phyloP scores from a whole-genome alignment of 345 rosid species.

The Salix udensis region DNA sequence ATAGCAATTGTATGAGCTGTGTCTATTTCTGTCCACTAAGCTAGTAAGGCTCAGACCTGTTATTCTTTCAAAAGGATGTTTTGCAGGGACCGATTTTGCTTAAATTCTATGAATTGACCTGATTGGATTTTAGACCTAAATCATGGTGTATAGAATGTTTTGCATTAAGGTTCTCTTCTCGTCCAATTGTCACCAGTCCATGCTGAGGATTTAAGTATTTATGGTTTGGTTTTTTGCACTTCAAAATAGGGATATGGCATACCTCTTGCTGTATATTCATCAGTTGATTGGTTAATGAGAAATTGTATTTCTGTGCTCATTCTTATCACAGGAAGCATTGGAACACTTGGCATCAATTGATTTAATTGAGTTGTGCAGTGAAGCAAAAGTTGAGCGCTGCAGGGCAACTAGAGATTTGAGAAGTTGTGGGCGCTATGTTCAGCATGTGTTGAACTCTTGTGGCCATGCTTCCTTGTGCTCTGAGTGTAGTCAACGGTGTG shows the following conservation, averaged over 20 bases:
- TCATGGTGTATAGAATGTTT: neutral
- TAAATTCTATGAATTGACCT: neutral
- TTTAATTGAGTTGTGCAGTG: slow-evolving; percentile 66
- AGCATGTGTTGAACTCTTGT: slow-evolving; percentile 61
- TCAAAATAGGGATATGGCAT: neutral
- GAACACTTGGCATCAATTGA: slow-evolving; percentile 71
- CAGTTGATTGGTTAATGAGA: neutral
- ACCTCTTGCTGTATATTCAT: neutral
- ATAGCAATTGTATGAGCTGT: neutral
- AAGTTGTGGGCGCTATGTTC: slow-evolving; percentile 78
- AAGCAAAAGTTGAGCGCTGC: slow-evolving; percentile 82
- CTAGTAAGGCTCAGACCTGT: neutral
- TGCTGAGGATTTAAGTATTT: neutral
- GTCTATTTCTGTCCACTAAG: neutral
- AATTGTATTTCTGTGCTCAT: neutral
- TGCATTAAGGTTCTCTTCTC: neutral
- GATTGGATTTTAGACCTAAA: neutral
- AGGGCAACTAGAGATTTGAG: slow-evolving; percentile 93
- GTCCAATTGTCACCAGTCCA: neutral
- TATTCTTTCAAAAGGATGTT: neutral
- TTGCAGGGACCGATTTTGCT: neutral
- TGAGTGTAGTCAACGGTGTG: slow-evolving; percentile 80
- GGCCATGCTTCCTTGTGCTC: slow-evolving; percentile 89
- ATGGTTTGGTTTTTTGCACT: neutral
- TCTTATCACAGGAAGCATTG: slow-evolving; percentile 70